Evolutionary conservation across 805 yeast genomes (phyloP).

Genomic region (baker's yeast (Saccharomyces cerevisiae)): DNA sequence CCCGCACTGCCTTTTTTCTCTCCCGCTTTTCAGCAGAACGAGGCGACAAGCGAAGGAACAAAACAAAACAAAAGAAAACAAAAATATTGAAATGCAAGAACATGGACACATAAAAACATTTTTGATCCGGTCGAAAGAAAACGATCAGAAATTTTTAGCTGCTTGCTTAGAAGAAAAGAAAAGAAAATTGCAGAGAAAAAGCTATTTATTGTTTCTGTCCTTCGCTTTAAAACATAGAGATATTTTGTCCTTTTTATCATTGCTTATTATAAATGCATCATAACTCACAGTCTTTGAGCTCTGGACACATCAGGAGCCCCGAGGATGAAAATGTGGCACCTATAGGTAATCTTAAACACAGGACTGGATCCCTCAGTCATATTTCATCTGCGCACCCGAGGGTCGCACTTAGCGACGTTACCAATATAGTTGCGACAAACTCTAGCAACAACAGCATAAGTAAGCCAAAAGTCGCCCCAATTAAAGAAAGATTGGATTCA

Average conservation of each 20-base stretch:
- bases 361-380: neutral
- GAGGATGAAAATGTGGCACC: neutral
- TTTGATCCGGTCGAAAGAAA: neutral
- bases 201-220: neutral
- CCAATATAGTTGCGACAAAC: slow-evolving; percentile 4
- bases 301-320: slow-evolving; percentile 1
- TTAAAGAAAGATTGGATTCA: neutral
- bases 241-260: neutral
- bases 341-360: neutral
- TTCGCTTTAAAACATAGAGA: neutral
- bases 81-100: neutral
- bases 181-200: neutral
- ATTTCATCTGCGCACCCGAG: neutral
- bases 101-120: neutral
- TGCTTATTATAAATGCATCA: slow-evolving; percentile 9
- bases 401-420: slow-evolving; percentile 29
- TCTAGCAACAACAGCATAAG: neutral
- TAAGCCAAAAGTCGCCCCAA: slow-evolving; percentile 1
- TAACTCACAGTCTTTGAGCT: slow-evolving; percentile 11
- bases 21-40: neutral
- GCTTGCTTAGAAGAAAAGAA: neutral
- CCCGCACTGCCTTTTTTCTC: neutral
- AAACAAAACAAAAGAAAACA: slow-evolving; percentile 1
- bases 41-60: slow-evolving; percentile 1
- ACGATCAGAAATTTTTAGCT: neutral